Conservation (phyloP, 805 yeast species). For the Spathaspora gorwiae region DNA sequence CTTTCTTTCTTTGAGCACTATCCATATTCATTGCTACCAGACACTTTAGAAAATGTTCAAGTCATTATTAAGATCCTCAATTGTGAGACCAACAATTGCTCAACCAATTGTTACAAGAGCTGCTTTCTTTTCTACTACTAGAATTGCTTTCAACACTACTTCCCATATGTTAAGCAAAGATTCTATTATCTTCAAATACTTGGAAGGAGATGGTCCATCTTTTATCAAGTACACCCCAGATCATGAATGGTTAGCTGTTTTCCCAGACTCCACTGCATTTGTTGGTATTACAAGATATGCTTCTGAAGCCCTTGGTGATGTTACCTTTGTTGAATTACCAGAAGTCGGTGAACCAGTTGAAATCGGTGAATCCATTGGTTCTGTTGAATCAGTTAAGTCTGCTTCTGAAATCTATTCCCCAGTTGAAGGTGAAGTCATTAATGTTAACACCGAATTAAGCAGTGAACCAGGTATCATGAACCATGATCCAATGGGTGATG, state of each 20-base stretch:
- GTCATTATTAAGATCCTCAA: constrained; percentile 6
- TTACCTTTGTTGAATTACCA: constrained; percentile 89
- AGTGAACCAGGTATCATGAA: constrained; percentile 75
- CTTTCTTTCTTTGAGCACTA: neutral
- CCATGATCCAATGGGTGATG: constrained; percentile 87
- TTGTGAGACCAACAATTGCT: neutral
- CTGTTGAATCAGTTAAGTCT: constrained; percentile 91
- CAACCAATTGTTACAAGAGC: constrained; percentile 1
- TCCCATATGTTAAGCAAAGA: constrained; percentile 33
- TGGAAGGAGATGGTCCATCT: constrained; percentile 37
- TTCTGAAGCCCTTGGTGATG: constrained; percentile 94
- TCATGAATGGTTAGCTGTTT: constrained; percentile 93
- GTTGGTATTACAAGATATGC: constrained; percentile 94
- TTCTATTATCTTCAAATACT: constrained; percentile 36
- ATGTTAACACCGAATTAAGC: constrained; percentile 62
- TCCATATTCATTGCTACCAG: neutral
- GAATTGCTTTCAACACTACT: constrained; percentile 22
- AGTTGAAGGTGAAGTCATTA: constrained; percentile 69
- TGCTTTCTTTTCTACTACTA: constrained; percentile 6
- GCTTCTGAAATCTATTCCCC: constrained; percentile 94
- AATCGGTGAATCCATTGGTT: constrained; percentile 81
- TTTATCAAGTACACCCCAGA: constrained; percentile 71
- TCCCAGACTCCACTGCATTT: constrained; percentile 75
- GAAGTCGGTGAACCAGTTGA: constrained; percentile 59
- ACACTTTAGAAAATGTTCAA: constrained; percentile 4